These are phyloP conservation scores for Hygrocybe coccinea DNA, from an alignment of 768 basidiomycete species.

Conservation along the genomic window DNA sequence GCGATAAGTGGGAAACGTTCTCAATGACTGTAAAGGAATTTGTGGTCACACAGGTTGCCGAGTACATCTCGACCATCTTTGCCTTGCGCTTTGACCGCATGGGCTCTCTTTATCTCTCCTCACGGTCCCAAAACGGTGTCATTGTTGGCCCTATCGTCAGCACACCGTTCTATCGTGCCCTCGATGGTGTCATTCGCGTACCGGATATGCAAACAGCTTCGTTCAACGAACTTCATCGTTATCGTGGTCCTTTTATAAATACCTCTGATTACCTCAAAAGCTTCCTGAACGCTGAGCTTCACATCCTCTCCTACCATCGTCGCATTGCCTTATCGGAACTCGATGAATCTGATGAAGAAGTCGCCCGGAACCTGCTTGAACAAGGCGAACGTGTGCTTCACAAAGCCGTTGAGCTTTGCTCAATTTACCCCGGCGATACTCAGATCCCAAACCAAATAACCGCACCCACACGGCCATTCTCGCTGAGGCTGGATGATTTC, in stretches of 20 bases:
- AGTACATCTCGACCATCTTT: conserved; percentile 11
- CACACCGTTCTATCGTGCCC: conserved; percentile 16
- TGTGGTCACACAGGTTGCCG: conserved; percentile 14
- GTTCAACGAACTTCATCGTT: neutral
- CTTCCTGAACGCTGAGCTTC: conserved; percentile 11
- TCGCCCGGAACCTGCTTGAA: conserved; percentile 9
- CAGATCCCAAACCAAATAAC: conserved; percentile 6
- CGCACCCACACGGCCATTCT: conserved; percentile 9
- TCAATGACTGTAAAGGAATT: conserved; percentile 8
- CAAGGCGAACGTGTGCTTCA: conserved; percentile 10
- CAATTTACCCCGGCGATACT: conserved; percentile 16
- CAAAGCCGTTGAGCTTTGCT: conserved; percentile 13
- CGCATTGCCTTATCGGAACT: conserved; percentile 2
- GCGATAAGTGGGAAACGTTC: conserved; percentile 13
- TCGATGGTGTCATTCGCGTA: conserved; percentile 15
- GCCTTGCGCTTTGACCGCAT: conserved; percentile 11
- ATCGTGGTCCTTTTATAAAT: conserved; percentile 14
- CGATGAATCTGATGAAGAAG: conserved; percentile 2
- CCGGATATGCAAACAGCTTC: neutral
- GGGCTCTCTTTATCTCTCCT: conserved; percentile 15
- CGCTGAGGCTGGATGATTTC: conserved; percentile 16
- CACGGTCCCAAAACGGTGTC: neutral
- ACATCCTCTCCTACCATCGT: conserved; percentile 2
- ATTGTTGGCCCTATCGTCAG: conserved; percentile 17
- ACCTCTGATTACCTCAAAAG: conserved; percentile 10